Evolutionary conservation across 164 flowering plant species (phyloP), one percentile per base, ranked within the genome.

Genomic region (Berberis thunbergii): DNA sequence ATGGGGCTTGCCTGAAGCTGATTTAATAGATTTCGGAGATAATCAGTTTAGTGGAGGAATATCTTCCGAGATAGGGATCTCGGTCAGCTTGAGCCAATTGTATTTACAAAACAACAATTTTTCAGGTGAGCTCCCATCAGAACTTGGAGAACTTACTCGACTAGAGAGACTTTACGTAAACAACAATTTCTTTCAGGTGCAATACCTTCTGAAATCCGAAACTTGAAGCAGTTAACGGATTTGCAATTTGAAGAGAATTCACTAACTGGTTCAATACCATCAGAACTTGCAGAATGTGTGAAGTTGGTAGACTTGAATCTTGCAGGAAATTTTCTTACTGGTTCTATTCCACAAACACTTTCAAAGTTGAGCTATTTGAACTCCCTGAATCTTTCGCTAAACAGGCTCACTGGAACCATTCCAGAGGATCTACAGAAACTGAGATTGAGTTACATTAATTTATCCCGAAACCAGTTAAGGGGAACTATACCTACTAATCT

Each of bases 311-410:
- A 87, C 40, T 54, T 94, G 60, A 83, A 85, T 74, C 84, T 94
- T 56, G 95, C 97, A 6, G 54, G 66, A 44, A 95, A 95, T 75
- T 74, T 72, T 26, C 75, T 95, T 43, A 80, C 49, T 59, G 95
- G 97, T 48, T 56, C 49, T 7, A 87, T 95, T 45, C 97, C 99
- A 0, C 43, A 11, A 43, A 58, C 72, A 5, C 46, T 95, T n/a
- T 57, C 91, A 6, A 57, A 12, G 41, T 74, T 95, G 79, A 71
- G 70, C 77, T 77, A 85, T 41, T 71, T 94, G 83, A 91, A 91
- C 76, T 81, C 96, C 40, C 73, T 94, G 68, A 91, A 91, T 72
- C 72, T 91, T 7, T 91, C 96, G 1, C 13, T 68, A 11, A 91
- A 91, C 73, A 66, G 64, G 60, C 78, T 91, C 9, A 72, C 75